A percentile compares a stretch with the other conserved stretches of the same genome.
These are phyloP conservation scores for Halophytophthora polymorphica DNA, from an alignment of 352 stramenopile genomes.

Conservation along the genomic window DNA sequence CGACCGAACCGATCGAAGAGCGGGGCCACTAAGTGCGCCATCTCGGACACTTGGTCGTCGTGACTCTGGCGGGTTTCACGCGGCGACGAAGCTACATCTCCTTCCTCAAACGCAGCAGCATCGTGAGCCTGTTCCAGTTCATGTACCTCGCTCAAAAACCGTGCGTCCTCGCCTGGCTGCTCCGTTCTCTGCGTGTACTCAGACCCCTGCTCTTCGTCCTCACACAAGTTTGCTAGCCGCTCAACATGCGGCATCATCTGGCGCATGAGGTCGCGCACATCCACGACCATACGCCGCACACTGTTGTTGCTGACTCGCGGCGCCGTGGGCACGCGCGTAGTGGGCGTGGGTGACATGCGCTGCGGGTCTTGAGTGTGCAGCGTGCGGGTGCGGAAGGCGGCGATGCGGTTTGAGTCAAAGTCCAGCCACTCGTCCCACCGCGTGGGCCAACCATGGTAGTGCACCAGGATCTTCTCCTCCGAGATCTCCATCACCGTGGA, in stretches of 20 bases:
- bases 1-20: slow-evolving; percentile 82
- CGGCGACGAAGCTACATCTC: neutral
- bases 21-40: slow-evolving; percentile 64
- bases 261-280: slow-evolving; percentile 64
- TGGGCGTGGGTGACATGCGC: slow-evolving; percentile 57
- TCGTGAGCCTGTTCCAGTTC: slow-evolving; percentile 3
- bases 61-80: slow-evolving; percentile 2
- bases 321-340: slow-evolving; percentile 50
- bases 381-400: slow-evolving; percentile 94
- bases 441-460: slow-evolving; percentile 97
- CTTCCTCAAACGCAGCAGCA: too few species aligned
- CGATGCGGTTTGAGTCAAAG: slow-evolving; percentile 91
- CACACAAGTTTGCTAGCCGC: slow-evolving; percentile 54
- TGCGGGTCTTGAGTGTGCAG: slow-evolving; percentile 39
- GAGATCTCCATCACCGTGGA: slow-evolving; percentile 92
- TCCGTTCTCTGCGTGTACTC: slow-evolving; percentile 7
- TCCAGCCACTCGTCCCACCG: slow-evolving; percentile 98
- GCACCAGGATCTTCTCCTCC: slow-evolving; percentile 87
- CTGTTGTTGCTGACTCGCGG: slow-evolving; percentile 40
- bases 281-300: slow-evolving; percentile 45
- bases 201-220: slow-evolving; percentile 26
- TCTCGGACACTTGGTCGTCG: slow-evolving; percentile 48
- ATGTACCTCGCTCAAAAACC: neutral
- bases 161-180: neutral
- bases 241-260: slow-evolving; percentile 75